phyloP scores from a whole-genome alignment of 2,329 filamentous ascomycete genomes.

The Microsporum ferrugineum region DNA sequence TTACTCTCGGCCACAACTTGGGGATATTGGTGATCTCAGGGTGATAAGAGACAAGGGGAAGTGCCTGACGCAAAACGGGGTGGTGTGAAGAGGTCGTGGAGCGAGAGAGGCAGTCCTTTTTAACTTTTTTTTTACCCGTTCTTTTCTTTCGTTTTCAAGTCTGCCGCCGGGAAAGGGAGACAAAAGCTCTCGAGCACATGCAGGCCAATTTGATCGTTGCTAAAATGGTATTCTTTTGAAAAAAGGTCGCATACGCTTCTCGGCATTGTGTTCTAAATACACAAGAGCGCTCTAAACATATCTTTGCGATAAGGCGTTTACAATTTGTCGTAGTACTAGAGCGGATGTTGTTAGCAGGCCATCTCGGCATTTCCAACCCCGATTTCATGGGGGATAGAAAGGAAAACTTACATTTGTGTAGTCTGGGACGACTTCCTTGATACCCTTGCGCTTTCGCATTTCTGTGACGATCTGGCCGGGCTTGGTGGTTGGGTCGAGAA shows the following conservation, averaged over 20 bases:
- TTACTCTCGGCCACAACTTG: not conserved
- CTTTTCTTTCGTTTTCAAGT: constrained; percentile 1
- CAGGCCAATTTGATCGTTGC: constrained; percentile 5
- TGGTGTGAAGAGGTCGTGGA: not conserved
- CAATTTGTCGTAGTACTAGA: constrained; percentile 97
- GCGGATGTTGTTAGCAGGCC: constrained; percentile 29
- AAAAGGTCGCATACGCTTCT: constrained; percentile 23
- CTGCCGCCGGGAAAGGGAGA: not conserved
- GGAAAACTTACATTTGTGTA: constrained; percentile 76
- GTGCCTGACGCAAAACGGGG: not conserved
- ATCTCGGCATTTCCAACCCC: constrained; percentile 10
- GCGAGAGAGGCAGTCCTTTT: not conserved
- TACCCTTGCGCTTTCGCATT: constrained; percentile 99
- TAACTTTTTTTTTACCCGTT: constrained; percentile 2
- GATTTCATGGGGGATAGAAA: not conserved
- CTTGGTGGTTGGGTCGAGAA: constrained; percentile 72
- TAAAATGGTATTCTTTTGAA: constrained; percentile 19
- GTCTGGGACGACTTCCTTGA: constrained; percentile 89
- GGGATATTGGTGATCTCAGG: not conserved
- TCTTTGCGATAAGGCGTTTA: constrained; percentile 44
- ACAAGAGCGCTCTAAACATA: constrained; percentile 3
- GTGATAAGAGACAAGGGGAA: not conserved
- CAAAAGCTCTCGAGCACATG: constrained; percentile 1
- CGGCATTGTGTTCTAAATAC: constrained; percentile 25
- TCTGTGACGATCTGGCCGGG: constrained; percentile 70